Evolutionary conservation across 2,329 filamentous ascomycete genomes (phyloP), one percentile per base, ranked within the genome.

Genomic region (Chaetomiaceae sp.): DNA sequence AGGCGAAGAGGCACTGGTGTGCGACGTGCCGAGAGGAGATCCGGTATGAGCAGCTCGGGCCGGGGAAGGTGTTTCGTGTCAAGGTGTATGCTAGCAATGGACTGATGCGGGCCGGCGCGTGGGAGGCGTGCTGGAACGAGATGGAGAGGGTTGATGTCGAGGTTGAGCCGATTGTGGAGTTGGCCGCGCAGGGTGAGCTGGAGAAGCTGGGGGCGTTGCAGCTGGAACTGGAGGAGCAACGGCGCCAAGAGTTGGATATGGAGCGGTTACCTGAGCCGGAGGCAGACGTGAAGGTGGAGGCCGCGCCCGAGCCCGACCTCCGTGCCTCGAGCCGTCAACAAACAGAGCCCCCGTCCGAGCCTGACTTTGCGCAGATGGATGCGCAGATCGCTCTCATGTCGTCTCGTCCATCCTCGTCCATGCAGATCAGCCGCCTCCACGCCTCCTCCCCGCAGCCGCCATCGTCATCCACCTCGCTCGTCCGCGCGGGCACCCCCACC

Each of bases 141-240:
- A 99, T 99, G 94, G 94, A 99, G 71, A 82, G 92, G n/a, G 89
- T 97, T 0, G 94, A 99, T 65, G 89, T 95, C 1, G 92, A 97
- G 69, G 82, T 99, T 48, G 82, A 88, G 62, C 87, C 94, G 3
- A 80, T 85, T 64, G 78, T 90, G 10, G 80, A 83, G 16, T 68
- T 79, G 0, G 70, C 75, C 1, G 65, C 86, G 11, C 77, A 83
- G 49, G 76, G 78, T 16, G 81, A 83, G 59, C 71, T 90, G 18
- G 80, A 84, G 54, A 72, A 71, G n/a, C 69, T 85, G 8, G 74
- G 73, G 33, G 69, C 71, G 7, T 48, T 66, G 36, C 60, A 63
- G 53, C 56, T 62, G 11, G 69, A 73, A 32, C 71, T 75, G 51
- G 72, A 79, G 36, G 68, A 71, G 47, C 65, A 66, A 18, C 63